Evolutionary conservation across 2,329 filamentous ascomycete species (phyloP), one percentile per base, ranked within the genome.

Genomic region (Beauveria medogensis): DNA sequence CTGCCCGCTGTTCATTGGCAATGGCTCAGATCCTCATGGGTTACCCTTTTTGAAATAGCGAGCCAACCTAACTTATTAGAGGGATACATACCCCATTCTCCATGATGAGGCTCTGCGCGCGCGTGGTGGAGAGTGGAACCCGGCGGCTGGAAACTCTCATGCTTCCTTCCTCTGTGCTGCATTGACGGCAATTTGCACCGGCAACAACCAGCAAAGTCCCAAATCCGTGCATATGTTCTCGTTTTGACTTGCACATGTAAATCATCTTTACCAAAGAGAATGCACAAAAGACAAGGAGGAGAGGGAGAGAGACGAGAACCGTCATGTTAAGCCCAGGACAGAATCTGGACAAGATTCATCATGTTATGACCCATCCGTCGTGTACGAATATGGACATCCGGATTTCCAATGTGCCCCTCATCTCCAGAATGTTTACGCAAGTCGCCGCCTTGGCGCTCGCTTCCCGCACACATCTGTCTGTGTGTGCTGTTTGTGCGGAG

Each of bases 21-120:
- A 30, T 30, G 12, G 28, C 28, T 30, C 28, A 30, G 28, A 30
- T 30, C 28, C 28, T 30, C 28, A 30, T 12, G 28, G 28, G 9
- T 30, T 30, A 30, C 43, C n/a, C n/a, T 44, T 44, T n/a, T n/a
- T n/a, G 8, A 44, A n/a, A 16, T 41, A 41, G 16, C 46, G 2
- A 30, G 28, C 28, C 28, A 50, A 41, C 34, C 51, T 9, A 53
- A 22, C 34, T 30, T 12, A 30, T 30, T 30, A 4, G 3, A 30
- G 51, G 51, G 7, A 28, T 26, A 26, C 52, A 22, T 22, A 22
- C 22, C 18, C 40, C 51, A n/a, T 54, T 46, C 18, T 55, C 40
- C 24, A 46, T 55, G 40, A 46, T 55, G 53, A 55, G 53, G 53
- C 53, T 55, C 53, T 55, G 53, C 53, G 24, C 30, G 30, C 51